Percentiles rank a stretch among this genome's conserved stretches.
Conservation (phyloP, 169 alveolate species). For the Eimeria acervulina region DNA sequence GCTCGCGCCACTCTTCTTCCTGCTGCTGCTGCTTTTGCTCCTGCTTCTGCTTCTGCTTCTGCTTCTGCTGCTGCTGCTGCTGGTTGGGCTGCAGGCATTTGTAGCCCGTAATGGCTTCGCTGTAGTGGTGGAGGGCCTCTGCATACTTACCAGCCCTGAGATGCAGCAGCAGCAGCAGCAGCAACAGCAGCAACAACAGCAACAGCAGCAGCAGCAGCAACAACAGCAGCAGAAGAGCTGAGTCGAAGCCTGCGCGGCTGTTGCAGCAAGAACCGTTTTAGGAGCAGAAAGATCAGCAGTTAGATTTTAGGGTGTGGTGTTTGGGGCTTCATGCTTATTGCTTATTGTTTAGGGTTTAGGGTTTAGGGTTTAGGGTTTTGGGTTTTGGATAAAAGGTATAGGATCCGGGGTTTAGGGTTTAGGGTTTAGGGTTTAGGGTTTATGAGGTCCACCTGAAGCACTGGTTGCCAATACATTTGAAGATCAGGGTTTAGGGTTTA, state of each 20-base stretch:
- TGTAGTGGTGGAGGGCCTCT: constrained; percentile 36
- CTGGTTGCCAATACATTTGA: not conserved
- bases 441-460: not conserved
- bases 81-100: not conserved
- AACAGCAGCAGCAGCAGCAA: not conserved
- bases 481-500: not conserved
- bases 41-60: not conserved
- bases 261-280: not conserved
- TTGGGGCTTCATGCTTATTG: no score
- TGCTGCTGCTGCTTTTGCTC: constrained; percentile 10
- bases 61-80: not conserved
- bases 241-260: not conserved
- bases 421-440: no score
- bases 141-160: constrained; percentile 21
- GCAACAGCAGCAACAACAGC: not conserved
- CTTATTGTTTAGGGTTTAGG: no score
- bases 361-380: no score
- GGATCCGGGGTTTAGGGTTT: constrained; percentile 2
- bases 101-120: constrained; percentile 9
- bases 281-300: not conserved
- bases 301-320: no score
- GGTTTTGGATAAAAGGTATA: no score
- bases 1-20: not conserved
- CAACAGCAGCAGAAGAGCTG: not conserved
- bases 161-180: not conserved